Base-by-base conservation (phyloP, 495 filamentous ascomycete genomes). In the Neurospora intermedia region DNA sequence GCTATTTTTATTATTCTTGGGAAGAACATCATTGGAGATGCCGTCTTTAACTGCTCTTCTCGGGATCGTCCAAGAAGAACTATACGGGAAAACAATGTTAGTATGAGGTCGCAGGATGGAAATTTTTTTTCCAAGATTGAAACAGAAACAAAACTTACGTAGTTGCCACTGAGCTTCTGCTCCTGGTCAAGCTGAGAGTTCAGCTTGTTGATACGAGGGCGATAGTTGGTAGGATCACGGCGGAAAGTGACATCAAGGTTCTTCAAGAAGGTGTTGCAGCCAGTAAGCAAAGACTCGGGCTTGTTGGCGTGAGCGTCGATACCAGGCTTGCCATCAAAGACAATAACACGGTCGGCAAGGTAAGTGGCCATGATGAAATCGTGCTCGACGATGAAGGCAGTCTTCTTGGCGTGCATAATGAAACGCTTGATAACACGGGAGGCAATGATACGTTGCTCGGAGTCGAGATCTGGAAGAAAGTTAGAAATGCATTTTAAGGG, bases 371-470 rank as follows among this genome's bases (percentile, higher is more conserved):
- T 98, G 86, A 98, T 98, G 85, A 99, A 98, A 89, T 99, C 96
- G 91, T 99, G 96, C 89, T 99, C 96, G 77, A 98, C 96, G 75
- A 99, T 89, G 82, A 99, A 98, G 43, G 96, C 96, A 1, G 96
- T 98, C 88, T 98, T 98, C 91, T 99, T 98, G 73, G 93, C 89
- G 87, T 98, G 94, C 96, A 98, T 99, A 78, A 99, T 98, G 88
- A 97, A 99, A 74, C 96, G 91, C 87, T 99, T 99, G 85, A 99
- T 99, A 77, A 98, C 96, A 79, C 94, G 89, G 69, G 94, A 91
- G 74, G 95, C 96, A 73, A 98, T 89, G 76, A 99, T 98, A 92
- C 96, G 94, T 84, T 99, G 96, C 82, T 99, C 96, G 48, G 96
- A 98, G 82, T 99, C 96, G 45, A 99, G 91, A 40, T 81, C 75